Evolutionary conservation across 495 filamentous ascomycete genomes (phyloP).

Genomic region (Aspergillus steynii): DNA sequence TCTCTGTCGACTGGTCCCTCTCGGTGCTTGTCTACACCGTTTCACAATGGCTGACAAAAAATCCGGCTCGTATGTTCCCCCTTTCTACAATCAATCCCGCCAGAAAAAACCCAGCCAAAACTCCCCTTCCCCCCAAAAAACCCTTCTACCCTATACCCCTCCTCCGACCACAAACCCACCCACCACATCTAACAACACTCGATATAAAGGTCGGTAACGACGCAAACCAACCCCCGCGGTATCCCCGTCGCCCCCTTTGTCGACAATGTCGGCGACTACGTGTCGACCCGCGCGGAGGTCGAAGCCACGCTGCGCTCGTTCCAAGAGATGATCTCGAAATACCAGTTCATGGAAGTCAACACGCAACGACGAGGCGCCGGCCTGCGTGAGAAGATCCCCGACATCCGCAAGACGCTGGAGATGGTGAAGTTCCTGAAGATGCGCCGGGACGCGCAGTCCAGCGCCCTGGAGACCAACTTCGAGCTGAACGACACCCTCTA

Average conservation of each 20-base stretch:
- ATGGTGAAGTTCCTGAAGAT: slow-evolving; percentile 80
- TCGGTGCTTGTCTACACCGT: slow-evolving; percentile 6
- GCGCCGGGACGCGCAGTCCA: slow-evolving; percentile 25
- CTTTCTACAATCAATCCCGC: neutral
- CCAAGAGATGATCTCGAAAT: slow-evolving; percentile 99
- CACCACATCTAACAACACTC: neutral
- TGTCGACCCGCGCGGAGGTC: slow-evolving; percentile 81
- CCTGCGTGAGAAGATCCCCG: slow-evolving; percentile 91
- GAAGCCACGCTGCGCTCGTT: slow-evolving; percentile 88
- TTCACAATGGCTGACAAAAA: slow-evolving; percentile 26
- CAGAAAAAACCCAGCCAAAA: neutral
- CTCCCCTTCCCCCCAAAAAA: slow-evolving; percentile 17
- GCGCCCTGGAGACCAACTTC: slow-evolving; percentile 78
- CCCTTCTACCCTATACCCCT: slow-evolving; percentile 15
- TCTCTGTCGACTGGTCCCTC: slow-evolving; percentile 3
- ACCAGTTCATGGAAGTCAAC: slow-evolving; percentile 99
- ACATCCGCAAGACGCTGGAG: slow-evolving; percentile 96
- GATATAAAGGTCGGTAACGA: slow-evolving; percentile 26
- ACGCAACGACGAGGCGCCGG: slow-evolving; percentile 78
- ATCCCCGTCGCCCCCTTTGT: slow-evolving; percentile 95
- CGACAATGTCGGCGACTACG: slow-evolving; percentile 94
- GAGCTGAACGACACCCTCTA: slow-evolving; percentile 96
- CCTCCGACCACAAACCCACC: slow-evolving; percentile 8
- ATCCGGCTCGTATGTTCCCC: slow-evolving; percentile 13
- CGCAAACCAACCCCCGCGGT: slow-evolving; percentile 80